These are phyloP conservation scores for Atkinsonella texensis DNA, from an alignment of 2,329 filamentous ascomycete species.

Conservation along the genomic window DNA sequence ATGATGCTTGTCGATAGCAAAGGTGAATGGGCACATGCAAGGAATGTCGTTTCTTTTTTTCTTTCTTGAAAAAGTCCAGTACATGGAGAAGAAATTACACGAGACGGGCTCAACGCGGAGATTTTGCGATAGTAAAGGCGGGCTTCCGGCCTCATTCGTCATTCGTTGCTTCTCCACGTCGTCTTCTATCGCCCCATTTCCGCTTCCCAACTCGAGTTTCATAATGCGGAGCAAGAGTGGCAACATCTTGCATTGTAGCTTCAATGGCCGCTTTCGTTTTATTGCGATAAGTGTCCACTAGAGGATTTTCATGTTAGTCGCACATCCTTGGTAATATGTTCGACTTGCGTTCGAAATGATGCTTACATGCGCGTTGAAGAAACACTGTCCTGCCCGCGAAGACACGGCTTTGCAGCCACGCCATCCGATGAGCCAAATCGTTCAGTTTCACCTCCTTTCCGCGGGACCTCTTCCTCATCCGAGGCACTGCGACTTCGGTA, in stretches of 20 bases:
- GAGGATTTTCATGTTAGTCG: background rate
- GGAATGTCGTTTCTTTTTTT: no score
- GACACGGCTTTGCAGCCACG: slow-evolving; percentile 87
- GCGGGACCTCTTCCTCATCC: slow-evolving; percentile 56
- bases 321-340: background rate
- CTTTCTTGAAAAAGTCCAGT: no score
- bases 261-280: slow-evolving; percentile 80
- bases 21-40: no score
- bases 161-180: slow-evolving; percentile 20
- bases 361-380: slow-evolving; percentile 81
- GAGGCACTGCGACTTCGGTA: slow-evolving; percentile 61
- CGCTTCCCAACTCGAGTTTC: slow-evolving; percentile 82
- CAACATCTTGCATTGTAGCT: slow-evolving; percentile 62
- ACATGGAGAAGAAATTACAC: background rate
- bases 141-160: slow-evolving; percentile 13
- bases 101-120: background rate
- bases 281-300: slow-evolving; percentile 89
- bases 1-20: no score
- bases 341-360: background rate
- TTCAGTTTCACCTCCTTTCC: slow-evolving; percentile 83
- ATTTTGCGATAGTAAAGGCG: background rate
- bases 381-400: slow-evolving; percentile 82
- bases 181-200: slow-evolving; percentile 50
- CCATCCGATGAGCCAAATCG: slow-evolving; percentile 88
- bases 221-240: slow-evolving; percentile 67